phyloP scores from a whole-genome alignment of 768 basidiomycete species.

The Pholiota conissans region DNA sequence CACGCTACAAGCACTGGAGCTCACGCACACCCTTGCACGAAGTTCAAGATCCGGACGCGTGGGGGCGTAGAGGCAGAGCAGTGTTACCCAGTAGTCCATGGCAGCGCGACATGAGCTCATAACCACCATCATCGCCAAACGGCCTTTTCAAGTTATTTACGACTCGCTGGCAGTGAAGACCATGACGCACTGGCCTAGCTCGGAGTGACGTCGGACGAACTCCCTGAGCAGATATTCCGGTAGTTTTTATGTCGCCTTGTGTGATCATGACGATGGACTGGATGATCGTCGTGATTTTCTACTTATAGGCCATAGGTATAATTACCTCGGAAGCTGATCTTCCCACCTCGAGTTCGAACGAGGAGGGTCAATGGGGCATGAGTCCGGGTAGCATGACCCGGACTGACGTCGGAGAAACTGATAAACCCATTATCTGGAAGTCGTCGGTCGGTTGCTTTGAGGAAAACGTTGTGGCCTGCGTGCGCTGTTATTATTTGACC shows the following conservation, averaged over 20 bases:
- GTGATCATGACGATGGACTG: too few species aligned
- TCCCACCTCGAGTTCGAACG: too few species aligned
- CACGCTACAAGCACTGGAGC: neutral
- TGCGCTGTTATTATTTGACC: too few species aligned
- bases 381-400: neutral
- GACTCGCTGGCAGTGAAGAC: too few species aligned
- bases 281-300: too few species aligned
- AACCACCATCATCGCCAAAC: too few species aligned
- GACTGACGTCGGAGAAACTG: neutral
- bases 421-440: neutral
- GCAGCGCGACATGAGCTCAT: too few species aligned
- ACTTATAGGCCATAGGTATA: too few species aligned
- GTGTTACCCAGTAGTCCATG: neutral
- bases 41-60: neutral
- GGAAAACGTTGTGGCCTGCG: neutral
- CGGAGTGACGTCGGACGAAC: neutral
- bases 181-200: neutral
- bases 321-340: too few species aligned
- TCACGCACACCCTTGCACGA: neutral
- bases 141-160: too few species aligned
- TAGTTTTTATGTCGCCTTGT: neutral
- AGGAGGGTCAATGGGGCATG: neutral
- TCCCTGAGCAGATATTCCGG: neutral
- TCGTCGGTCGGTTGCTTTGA: too few species aligned
- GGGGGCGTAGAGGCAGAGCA: neutral